Evolutionary conservation across 208 protist genomes (phyloP).

Genomic region (Vickermania ingenoplastis): DNA sequence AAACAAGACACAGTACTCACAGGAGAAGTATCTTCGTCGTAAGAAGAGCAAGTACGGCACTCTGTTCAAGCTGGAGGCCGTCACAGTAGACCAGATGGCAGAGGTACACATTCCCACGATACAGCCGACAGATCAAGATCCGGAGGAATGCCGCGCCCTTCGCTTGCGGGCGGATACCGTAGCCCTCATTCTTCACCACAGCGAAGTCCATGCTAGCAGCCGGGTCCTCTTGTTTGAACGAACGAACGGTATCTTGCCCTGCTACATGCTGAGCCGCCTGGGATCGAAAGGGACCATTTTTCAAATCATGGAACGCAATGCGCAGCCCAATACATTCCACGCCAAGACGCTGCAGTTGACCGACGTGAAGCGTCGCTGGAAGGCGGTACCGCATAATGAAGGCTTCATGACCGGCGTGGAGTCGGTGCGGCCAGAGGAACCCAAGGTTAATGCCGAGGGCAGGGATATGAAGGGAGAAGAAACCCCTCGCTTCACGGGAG

Average conservation of each 20-base stretch:
- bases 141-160: slow-evolving; percentile 50
- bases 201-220: slow-evolving; percentile 68
- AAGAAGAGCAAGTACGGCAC: slow-evolving; percentile 86
- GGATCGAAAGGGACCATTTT: slow-evolving; percentile 52
- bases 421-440: slow-evolving; percentile 2
- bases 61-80: slow-evolving; percentile 75
- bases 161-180: slow-evolving; percentile 77
- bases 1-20: slow-evolving; percentile 81
- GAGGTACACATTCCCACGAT: slow-evolving; percentile 81
- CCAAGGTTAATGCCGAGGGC: neutral
- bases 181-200: slow-evolving; percentile 80
- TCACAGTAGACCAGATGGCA: slow-evolving; percentile 55
- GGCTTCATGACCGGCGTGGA: slow-evolving; percentile 46
- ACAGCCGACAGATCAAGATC: slow-evolving; percentile 46
- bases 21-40: slow-evolving; percentile 90
- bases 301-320: slow-evolving; percentile 67
- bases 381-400: slow-evolving; percentile 64
- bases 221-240: slow-evolving; percentile 70
- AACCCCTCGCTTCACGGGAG: slow-evolving; percentile 6
- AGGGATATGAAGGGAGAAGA: neutral
- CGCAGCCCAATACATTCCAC: slow-evolving; percentile 63
- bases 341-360: slow-evolving; percentile 45
- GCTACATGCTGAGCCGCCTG: slow-evolving; percentile 66
- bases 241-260: slow-evolving; percentile 73
- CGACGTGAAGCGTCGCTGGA: slow-evolving; percentile 70